A percentile compares a stretch with the other conserved stretches of the same genome.
phyloP scores from a whole-genome alignment of 2,329 filamentous ascomycete species.

The Pyrenophora seminiperda region DNA sequence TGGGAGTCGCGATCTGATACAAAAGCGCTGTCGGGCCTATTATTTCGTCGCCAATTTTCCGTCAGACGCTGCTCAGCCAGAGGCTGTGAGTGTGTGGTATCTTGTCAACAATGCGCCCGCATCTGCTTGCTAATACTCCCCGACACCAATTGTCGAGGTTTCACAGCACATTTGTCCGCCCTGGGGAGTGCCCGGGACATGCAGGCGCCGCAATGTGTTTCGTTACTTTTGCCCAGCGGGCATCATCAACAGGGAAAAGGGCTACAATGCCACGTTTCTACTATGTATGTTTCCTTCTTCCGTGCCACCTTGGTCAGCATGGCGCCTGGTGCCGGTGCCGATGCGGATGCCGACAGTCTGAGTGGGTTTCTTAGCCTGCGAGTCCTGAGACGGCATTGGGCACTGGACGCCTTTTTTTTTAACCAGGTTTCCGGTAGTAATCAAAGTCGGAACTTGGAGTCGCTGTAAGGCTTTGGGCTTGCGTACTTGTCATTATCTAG shows the following conservation, averaged over 20 bases:
- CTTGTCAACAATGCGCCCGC: too few species aligned
- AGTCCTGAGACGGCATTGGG: constrained; percentile 1
- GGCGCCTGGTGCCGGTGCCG: constrained; percentile 1
- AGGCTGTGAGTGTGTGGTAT: too few species aligned
- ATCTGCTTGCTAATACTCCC: not conserved
- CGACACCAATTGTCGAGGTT: constrained; percentile 1
- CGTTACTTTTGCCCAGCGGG: constrained; percentile 8
- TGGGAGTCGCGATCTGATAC: constrained; percentile 31
- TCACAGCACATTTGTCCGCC: not conserved
- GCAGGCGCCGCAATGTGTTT: too few species aligned
- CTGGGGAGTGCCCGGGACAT: too few species aligned
- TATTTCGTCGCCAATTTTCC: constrained; percentile 6
- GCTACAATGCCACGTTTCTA: constrained; percentile 2
- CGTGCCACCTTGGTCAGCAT: not conserved
- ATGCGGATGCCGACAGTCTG: constrained; percentile 8
- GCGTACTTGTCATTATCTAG: not conserved
- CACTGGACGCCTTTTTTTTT: constrained; percentile 2
- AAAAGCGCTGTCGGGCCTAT: constrained; percentile 19
- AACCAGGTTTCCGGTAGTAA: constrained; percentile 13
- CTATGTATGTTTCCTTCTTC: constrained; percentile 5
- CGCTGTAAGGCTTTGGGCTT: not conserved
- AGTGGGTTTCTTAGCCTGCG: not conserved
- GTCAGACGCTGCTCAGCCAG: constrained; percentile 1
- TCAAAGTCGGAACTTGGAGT: constrained; percentile 1
- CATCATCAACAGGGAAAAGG: not conserved